phyloP scores from a whole-genome alignment of 495 filamentous ascomycete species.

The Parathielavia appendiculata region DNA sequence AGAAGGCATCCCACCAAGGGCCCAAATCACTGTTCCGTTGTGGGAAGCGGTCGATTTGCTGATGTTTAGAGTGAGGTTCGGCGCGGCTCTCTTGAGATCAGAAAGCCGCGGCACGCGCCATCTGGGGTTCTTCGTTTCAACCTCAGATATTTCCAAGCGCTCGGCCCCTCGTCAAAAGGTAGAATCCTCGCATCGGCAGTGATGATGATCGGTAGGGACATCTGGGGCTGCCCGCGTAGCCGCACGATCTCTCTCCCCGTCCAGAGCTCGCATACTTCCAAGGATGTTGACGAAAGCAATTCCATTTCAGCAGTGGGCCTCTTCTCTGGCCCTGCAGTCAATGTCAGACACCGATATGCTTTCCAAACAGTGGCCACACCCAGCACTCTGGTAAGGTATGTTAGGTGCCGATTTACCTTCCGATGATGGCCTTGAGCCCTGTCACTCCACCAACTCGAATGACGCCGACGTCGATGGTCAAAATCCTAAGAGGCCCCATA shows the following conservation, averaged over 20 bases:
- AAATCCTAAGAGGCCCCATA: slow-evolving; percentile 49
- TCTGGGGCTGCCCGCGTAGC: not conserved
- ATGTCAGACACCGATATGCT: not conserved
- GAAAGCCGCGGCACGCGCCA: too few species aligned
- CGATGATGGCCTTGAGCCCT: slow-evolving; percentile 47
- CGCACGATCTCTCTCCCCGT: slow-evolving; percentile 30
- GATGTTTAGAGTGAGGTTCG: too few species aligned
- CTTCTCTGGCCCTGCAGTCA: slow-evolving; percentile 26
- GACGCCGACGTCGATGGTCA: slow-evolving; percentile 49
- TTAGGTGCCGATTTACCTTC: slow-evolving; percentile 18
- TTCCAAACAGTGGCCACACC: not conserved
- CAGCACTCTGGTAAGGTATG: not conserved
- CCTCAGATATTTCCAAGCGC: too few species aligned
- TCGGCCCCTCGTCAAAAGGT: too few species aligned
- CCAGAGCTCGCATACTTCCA: slow-evolving; percentile 37
- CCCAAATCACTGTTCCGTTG: too few species aligned
- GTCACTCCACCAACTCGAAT: slow-evolving; percentile 48
- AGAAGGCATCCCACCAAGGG: too few species aligned
- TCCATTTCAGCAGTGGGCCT: slow-evolving; percentile 28
- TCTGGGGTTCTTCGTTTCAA: too few species aligned
- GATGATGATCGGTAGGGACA: not conserved
- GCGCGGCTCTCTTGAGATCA: too few species aligned
- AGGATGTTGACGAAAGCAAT: slow-evolving; percentile 32
- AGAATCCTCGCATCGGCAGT: slow-evolving; percentile 15
- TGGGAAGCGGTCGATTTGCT: too few species aligned